These are phyloP conservation scores for Edaphochlamys debaryana DNA, from an alignment of 139 green algal species.

Conservation along the genomic window DNA sequence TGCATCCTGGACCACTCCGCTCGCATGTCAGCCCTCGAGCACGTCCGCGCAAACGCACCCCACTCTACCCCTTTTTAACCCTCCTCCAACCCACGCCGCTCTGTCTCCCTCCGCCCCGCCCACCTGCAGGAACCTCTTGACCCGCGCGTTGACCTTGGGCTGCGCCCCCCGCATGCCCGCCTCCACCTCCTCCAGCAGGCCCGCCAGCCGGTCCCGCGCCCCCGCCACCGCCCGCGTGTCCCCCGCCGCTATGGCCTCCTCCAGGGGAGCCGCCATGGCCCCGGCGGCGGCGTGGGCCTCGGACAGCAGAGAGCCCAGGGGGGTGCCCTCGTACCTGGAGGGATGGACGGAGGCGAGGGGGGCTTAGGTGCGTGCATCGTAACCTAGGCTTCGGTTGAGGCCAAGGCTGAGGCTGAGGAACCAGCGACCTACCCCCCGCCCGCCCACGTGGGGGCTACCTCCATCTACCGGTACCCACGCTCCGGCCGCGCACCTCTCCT, in stretches of 20 bases:
- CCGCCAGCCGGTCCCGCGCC: conserved; percentile 33
- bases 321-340: conserved; percentile 5
- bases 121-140: conserved; percentile 53
- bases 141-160: conserved; percentile 33
- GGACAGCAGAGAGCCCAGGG: background rate
- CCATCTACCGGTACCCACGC: too few species aligned
- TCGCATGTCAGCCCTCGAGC: too few species aligned
- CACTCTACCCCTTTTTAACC: too few species aligned
- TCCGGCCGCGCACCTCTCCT: background rate
- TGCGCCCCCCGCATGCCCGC: conserved; percentile 26
- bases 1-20: background rate
- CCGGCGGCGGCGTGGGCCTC: background rate
- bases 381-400: too few species aligned
- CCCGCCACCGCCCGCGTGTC: background rate
- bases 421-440: too few species aligned
- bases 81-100: too few species aligned
- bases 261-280: background rate
- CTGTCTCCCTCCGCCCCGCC: background rate
- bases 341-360: too few species aligned
- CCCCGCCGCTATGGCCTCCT: background rate
- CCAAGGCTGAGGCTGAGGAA: too few species aligned
- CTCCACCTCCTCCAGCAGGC: conserved; percentile 41
- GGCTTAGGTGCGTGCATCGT: too few species aligned
- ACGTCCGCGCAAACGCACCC: too few species aligned
- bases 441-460: too few species aligned